Conservation (phyloP, 306 rosid genomes). For the Cucurbita moschata region DNA sequence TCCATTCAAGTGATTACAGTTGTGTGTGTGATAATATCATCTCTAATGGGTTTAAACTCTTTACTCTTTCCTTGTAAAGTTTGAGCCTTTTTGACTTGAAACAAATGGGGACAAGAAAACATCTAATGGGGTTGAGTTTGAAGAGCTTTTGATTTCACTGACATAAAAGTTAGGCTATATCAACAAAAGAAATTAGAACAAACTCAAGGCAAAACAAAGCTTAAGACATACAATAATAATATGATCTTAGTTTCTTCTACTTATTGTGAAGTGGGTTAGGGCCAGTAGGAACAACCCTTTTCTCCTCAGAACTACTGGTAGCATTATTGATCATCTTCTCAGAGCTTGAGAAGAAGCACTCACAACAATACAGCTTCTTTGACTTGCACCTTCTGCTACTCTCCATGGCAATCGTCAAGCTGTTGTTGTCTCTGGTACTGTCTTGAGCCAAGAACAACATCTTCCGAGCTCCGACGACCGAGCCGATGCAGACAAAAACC, state of each 20-base stretch:
- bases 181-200: background rate
- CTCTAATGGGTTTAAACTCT: background rate
- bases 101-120: background rate
- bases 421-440: slow-evolving; percentile 17
- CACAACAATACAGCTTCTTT: slow-evolving; percentile 14
- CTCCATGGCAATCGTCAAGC: slow-evolving; percentile 9
- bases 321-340: slow-evolving; percentile 13
- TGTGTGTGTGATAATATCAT: background rate
- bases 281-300: slow-evolving; percentile 75
- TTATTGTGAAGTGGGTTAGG: slow-evolving; percentile 84
- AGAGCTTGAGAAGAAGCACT: slow-evolving; percentile 6
- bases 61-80: background rate
- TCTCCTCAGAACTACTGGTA: slow-evolving; percentile 29
- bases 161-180: background rate
- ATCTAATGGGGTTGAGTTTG: background rate
- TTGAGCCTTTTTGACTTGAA: background rate
- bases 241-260: slow-evolving; percentile 6
- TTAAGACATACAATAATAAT: background rate
- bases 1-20: background rate
- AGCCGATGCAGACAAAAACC: background rate
- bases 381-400: slow-evolving; percentile 17
- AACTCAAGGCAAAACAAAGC: background rate
- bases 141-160: background rate
- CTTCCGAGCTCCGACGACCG: slow-evolving; percentile 21
- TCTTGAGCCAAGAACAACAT: slow-evolving; percentile 1